A percentile compares a stretch with the other conserved stretches of the same genome.
These are phyloP conservation scores for Neltuma alba DNA, from an alignment of 306 rosid species.

Conservation along the genomic window DNA sequence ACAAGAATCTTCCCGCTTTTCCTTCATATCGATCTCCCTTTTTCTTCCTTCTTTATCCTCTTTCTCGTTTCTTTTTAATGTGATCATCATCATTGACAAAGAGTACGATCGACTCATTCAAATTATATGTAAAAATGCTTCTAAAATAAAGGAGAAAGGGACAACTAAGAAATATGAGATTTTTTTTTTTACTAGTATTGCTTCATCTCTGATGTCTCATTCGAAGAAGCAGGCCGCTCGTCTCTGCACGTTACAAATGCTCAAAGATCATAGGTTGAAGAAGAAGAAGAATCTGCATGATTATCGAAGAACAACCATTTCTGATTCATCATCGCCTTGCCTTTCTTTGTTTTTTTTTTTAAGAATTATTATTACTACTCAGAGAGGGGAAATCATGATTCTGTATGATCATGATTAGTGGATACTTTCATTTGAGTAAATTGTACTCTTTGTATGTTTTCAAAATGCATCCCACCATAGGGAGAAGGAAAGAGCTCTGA, in stretches of 20 bases:
- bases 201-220: not conserved
- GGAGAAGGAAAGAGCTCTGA: conserved; percentile 15
- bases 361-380: not conserved
- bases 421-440: conserved; percentile 52
- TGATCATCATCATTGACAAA: not conserved
- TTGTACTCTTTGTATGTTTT: conserved; percentile 39
- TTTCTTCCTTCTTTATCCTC: not conserved
- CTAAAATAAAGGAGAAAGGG: not conserved
- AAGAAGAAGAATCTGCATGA: conserved; percentile 22
- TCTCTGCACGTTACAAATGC: conserved; percentile 6
- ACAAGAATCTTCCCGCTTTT: not conserved
- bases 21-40: not conserved
- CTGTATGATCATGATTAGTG: conserved; percentile 23
- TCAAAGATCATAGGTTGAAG: not conserved
- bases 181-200: not conserved
- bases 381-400: conserved; percentile 8
- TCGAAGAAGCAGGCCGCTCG: not conserved
- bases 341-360: too few species aligned
- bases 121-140: not conserved
- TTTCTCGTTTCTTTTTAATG: not conserved
- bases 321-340: not conserved
- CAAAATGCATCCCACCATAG: conserved; percentile 27
- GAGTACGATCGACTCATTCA: not conserved
- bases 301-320: not conserved
- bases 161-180: not conserved